Evolutionary conservation across 2,329 filamentous ascomycete genomes (phyloP), one percentile per base, ranked within the genome.

Genomic region (Microdochium bolleyi): DNA sequence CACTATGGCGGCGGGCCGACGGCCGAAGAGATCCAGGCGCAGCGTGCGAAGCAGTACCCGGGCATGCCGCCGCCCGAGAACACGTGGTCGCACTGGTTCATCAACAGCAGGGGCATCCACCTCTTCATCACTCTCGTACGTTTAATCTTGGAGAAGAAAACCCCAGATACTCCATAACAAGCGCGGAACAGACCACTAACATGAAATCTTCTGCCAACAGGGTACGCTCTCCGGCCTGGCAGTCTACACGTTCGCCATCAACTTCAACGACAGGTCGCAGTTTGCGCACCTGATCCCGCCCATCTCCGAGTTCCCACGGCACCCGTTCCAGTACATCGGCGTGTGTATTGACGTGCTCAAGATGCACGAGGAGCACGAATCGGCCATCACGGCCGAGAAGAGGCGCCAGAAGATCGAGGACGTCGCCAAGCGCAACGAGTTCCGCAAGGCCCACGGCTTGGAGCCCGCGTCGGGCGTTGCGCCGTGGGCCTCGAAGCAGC

Each of bases 1-100:
- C 83, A 86, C 68, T 95, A 95, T 66, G 91, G 90, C 37, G 88
- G 89, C 19, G 72, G 82, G 22, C 71, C 91, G 55, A 84, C 82
- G 16, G 73, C 78, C 21, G 78, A 84, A 51, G 87, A 95, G 68
- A 71, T 76, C 50, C 73, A 79, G 56, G 79, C 78, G 55, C 89
- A 89, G 74, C 78, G 75, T 59, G 80, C 71, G 58, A 87, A 82
- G 68, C 76, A 87, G 58, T 97, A 97, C 67, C 94, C 94, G 1
- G 86, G 92, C 61, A 85, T 95, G 79, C 91, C 95, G 78, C 88
- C 92, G 49, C 85, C 91, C 0, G 77, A 87, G 64, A 89, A 90
- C 5, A 89, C 87, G 0, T 90, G 89, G 70, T 79, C 88, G 71
- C 81, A 92, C 69, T 92, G 87, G 82, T 92, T 97, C 69, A 76